Percentiles rank a stretch among this genome's conserved stretches.
Conservation (phyloP, 2,329 filamentous ascomycete genomes). For the Fusarium sp. region DNA sequence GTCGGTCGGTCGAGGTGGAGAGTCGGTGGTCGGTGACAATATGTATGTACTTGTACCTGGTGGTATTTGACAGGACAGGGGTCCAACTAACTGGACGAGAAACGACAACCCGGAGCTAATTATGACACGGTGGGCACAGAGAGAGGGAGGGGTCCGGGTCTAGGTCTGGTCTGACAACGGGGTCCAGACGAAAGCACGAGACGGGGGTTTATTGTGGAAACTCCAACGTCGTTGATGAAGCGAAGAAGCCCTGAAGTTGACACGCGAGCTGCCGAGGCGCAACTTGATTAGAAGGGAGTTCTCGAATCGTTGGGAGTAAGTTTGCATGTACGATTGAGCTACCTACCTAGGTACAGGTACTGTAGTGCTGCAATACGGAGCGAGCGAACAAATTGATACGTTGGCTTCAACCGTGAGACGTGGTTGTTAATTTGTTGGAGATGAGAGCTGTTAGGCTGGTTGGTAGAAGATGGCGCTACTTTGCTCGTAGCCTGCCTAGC, state of each 20-base stretch:
- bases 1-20: slow-evolving; percentile 48
- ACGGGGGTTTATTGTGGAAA: slow-evolving; percentile 27
- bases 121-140: slow-evolving; percentile 38
- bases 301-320: not conserved
- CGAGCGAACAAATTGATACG: not conserved
- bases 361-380: slow-evolving; percentile 8
- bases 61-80: slow-evolving; percentile 47
- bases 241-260: not conserved
- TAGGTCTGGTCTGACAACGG: slow-evolving; percentile 35
- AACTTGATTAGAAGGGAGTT: slow-evolving; percentile 5
- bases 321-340: not conserved
- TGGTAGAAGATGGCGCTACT: slow-evolving; percentile 12
- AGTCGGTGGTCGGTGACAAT: slow-evolving; percentile 47
- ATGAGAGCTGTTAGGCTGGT: slow-evolving; percentile 20
- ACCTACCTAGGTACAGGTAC: not conserved
- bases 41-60: slow-evolving; percentile 40
- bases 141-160: slow-evolving; percentile 16
- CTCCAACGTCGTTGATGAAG: slow-evolving; percentile 13
- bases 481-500: not conserved
- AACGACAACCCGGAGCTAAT: slow-evolving; percentile 33
- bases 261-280: slow-evolving; percentile 3
- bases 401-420: slow-evolving; percentile 20
- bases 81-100: slow-evolving; percentile 34
- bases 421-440: slow-evolving; percentile 21
- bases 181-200: slow-evolving; percentile 21